Evolutionary conservation across 2,329 filamentous ascomycete genomes (phyloP).

Genomic region (Hymenoscyphus albidus): DNA sequence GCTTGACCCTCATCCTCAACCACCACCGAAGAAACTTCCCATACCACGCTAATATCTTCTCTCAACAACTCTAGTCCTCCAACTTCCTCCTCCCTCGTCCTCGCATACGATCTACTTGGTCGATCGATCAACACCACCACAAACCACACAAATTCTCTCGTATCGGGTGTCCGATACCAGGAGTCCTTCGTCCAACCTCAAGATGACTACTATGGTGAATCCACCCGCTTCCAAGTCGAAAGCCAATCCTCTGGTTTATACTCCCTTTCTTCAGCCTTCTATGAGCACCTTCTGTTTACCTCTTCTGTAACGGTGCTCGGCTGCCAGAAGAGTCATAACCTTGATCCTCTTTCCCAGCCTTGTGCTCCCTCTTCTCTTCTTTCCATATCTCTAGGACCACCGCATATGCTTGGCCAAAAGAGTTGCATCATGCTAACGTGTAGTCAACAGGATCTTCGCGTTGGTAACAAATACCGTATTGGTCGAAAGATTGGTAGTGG

Average conservation of each 20-base stretch:
- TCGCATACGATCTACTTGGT: slow-evolving; percentile 15
- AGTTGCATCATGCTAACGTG: slow-evolving; percentile 26
- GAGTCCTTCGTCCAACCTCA: slow-evolving; percentile 38
- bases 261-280: slow-evolving; percentile 38
- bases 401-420: slow-evolving; percentile 6
- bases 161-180: slow-evolving; percentile 33
- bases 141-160: slow-evolving; percentile 26
- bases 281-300: slow-evolving; percentile 32
- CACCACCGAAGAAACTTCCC: not conserved
- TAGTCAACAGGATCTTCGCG: slow-evolving; percentile 79
- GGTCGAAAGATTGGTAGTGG: slow-evolving; percentile 98
- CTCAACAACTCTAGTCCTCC: not conserved
- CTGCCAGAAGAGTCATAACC: slow-evolving; percentile 18
- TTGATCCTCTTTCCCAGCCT: slow-evolving; percentile 25
- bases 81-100: not conserved
- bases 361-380: slow-evolving; percentile 20
- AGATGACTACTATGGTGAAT: slow-evolving; percentile 62
- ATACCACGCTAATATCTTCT: not conserved
- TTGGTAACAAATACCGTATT: slow-evolving; percentile 99
- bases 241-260: slow-evolving; percentile 38
- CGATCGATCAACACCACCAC: slow-evolving; percentile 19
- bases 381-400: slow-evolving; percentile 9
- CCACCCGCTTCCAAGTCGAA: slow-evolving; percentile 38
- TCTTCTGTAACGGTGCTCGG: slow-evolving; percentile 23
- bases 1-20: not conserved